These are phyloP conservation scores for Pseudonitzschia multiseries DNA, from an alignment of 108 stramenopile species.

Conservation along the genomic window DNA sequence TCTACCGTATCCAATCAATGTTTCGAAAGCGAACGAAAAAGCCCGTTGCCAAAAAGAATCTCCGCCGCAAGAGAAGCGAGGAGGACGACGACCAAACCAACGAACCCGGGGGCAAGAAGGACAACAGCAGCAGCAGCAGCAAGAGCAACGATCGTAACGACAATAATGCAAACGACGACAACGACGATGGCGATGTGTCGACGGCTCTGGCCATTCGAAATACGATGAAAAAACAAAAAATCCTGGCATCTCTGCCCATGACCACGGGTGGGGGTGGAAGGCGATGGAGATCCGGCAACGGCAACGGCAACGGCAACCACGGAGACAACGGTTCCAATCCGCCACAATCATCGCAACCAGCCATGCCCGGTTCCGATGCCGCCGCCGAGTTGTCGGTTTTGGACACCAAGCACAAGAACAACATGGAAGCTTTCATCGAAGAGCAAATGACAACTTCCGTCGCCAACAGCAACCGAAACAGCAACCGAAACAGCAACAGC, in stretches of 20 bases:
- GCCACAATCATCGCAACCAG: too few species aligned
- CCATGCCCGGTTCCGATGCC: too few species aligned
- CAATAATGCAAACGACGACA: background rate
- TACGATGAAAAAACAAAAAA: conserved; percentile 17
- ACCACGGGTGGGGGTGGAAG: background rate
- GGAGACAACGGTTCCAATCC: too few species aligned
- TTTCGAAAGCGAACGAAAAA: conserved; percentile 15
- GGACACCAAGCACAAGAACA: conserved; percentile 48
- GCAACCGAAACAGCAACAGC: background rate
- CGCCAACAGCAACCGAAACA: background rate
- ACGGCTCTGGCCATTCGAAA: conserved; percentile 3
- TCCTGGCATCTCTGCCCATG: conserved; percentile 1
- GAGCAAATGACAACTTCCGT: conserved; percentile 22
- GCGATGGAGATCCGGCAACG: background rate
- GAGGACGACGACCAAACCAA: background rate
- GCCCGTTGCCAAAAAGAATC: background rate
- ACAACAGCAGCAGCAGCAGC: background rate
- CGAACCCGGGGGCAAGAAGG: background rate
- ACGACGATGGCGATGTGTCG: background rate
- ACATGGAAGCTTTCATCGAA: conserved; percentile 43
- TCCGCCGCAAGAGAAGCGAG: conserved; percentile 9
- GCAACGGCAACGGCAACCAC: too few species aligned
- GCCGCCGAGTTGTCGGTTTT: conserved; percentile 24
- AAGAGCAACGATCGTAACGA: background rate
- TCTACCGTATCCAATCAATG: too few species aligned